phyloP scores from a whole-genome alignment of 2,329 filamentous ascomycete genomes.

The Cucurbitaria berberidis region DNA sequence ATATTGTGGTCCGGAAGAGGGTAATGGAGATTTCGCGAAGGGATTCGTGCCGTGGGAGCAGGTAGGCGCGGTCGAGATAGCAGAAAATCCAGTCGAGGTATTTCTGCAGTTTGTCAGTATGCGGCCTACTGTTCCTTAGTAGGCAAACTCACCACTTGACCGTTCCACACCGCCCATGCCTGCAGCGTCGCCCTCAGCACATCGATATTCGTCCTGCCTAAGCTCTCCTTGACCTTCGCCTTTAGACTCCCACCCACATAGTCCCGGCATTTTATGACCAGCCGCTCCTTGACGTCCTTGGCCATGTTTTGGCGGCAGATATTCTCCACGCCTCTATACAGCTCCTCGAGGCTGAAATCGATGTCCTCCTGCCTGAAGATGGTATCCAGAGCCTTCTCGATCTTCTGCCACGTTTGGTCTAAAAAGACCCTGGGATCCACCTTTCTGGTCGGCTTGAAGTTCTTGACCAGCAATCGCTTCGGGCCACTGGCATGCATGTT shows the following conservation, averaged over 20 bases:
- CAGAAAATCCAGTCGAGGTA: conserved; percentile 88
- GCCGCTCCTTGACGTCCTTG: conserved; percentile 67
- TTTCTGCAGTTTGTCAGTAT: conserved; percentile 57
- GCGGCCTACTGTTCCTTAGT: not conserved
- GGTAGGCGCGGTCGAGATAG: conserved; percentile 88
- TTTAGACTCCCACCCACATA: conserved; percentile 67
- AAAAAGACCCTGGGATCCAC: conserved; percentile 79
- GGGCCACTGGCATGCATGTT: conserved; percentile 74
- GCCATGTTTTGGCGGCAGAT: conserved; percentile 81
- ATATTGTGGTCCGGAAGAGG: conserved; percentile 72
- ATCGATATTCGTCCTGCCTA: conserved; percentile 65
- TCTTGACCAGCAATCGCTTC: conserved; percentile 92
- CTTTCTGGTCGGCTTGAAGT: conserved; percentile 71
- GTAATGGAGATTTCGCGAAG: conserved; percentile 82
- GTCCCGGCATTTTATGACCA: conserved; percentile 69
- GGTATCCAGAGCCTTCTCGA: conserved; percentile 73
- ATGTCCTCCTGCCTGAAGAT: conserved; percentile 72
- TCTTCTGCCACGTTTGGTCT: conserved; percentile 72
- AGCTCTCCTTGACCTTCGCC: conserved; percentile 62
- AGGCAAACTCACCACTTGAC: conserved; percentile 67
- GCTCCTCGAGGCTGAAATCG: conserved; percentile 75
- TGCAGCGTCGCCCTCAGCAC: conserved; percentile 65
- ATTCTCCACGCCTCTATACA: conserved; percentile 92
- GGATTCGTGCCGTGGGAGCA: conserved; percentile 76
- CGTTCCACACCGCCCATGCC: conserved; percentile 79